Conservation (phyloP, 371 early-diverging fungal genomes). For the Nosema muscidifuracis region DNA sequence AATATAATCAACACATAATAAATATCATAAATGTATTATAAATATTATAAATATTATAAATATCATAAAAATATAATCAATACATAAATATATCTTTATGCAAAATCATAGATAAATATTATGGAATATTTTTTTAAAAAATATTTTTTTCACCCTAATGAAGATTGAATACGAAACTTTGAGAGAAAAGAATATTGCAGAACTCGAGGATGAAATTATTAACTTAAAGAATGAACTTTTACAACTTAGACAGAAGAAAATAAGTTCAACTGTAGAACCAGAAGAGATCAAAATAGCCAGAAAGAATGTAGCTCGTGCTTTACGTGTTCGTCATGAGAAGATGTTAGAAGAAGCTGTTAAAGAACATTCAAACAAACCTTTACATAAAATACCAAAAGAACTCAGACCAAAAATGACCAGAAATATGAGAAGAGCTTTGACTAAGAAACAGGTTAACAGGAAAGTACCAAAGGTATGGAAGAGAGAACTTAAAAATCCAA, state of each 20-base stretch:
- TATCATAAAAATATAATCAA: too few species aligned
- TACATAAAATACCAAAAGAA: conserved; percentile 51
- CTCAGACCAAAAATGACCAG: conserved; percentile 46
- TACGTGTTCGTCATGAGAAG: conserved; percentile 45
- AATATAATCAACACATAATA: too few species aligned
- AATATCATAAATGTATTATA: too few species aligned
- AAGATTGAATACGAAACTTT: conserved; percentile 40
- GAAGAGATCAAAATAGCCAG: conserved; percentile 44
- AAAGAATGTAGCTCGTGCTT: conserved; percentile 48
- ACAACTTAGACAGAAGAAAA: conserved; percentile 43
- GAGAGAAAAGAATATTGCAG: conserved; percentile 27
- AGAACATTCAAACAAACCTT: conserved; percentile 40
- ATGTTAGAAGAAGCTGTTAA: conserved; percentile 34
- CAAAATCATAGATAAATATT: too few species aligned
- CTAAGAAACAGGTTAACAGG: conserved; percentile 36
- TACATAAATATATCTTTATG: too few species aligned
- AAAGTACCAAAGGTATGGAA: conserved; percentile 29
- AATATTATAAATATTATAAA: too few species aligned
- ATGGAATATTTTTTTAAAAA: too few species aligned
- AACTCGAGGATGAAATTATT: conserved; percentile 33
- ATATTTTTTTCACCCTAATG: conserved; percentile 22
- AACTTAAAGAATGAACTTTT: conserved; percentile 32
- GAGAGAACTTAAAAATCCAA: conserved; percentile 27
- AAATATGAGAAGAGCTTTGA: conserved; percentile 41
- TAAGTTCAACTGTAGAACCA: conserved; percentile 37